These are phyloP conservation scores for Rhizopogon vinicolor DNA, from an alignment of 768 basidiomycete species.

Conservation along the genomic window DNA sequence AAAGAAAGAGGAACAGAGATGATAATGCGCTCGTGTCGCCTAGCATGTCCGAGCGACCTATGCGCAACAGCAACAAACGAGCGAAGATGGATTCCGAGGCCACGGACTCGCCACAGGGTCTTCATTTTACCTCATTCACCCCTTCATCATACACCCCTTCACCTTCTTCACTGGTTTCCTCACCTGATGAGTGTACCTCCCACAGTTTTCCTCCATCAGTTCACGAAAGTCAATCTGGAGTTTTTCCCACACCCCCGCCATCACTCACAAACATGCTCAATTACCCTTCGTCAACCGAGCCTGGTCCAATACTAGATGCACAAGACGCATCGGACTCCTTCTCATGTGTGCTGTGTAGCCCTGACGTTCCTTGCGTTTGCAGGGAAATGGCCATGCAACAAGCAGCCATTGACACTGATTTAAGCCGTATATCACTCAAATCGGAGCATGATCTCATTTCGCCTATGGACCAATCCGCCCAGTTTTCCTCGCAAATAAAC, in stretches of 20 bases:
- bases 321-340: conserved; percentile 28
- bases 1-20: conserved; percentile 59
- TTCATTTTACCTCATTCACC: conserved; percentile 19
- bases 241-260: conserved; percentile 24
- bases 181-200: conserved; percentile 37
- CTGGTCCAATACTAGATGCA: conserved; percentile 26
- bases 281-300: conserved; percentile 29
- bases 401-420: conserved; percentile 19
- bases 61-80: conserved; percentile 30
- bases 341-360: conserved; percentile 71
- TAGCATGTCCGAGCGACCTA: conserved; percentile 17
- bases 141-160: conserved; percentile 36
- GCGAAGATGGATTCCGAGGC: conserved; percentile 24
- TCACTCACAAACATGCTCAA: conserved; percentile 30
- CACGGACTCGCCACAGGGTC: conserved; percentile 13
- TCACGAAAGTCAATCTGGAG: conserved; percentile 17
- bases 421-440: conserved; percentile 7
- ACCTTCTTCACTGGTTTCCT: conserved; percentile 47
- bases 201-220: conserved; percentile 28
- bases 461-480: conserved; percentile 23
- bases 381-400: conserved; percentile 58
- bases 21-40: conserved; percentile 36
- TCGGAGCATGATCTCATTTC: conserved; percentile 11
- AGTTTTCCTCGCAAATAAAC: conserved; percentile 34
- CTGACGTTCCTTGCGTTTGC: conserved; percentile 71